Percentiles rank a stretch among this genome's conserved stretches.
These are phyloP conservation scores for Coprinellus aureogranulatus DNA, from an alignment of 768 basidiomycete species.

Conservation along the genomic window DNA sequence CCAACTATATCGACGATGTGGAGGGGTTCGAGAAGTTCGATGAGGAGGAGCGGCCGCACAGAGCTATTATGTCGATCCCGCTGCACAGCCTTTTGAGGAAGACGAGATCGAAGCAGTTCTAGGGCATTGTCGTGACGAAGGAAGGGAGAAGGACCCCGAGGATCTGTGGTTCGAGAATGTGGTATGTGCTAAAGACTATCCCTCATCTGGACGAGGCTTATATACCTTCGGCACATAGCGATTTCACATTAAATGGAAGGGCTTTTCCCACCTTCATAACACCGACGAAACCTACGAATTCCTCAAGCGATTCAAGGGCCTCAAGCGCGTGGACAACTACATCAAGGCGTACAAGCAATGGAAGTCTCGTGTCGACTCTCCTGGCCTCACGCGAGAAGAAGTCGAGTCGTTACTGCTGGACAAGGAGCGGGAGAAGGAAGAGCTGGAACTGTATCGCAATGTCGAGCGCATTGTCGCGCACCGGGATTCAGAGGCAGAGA, in stretches of 20 bases:
- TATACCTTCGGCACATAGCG: slow-evolving; percentile 51
- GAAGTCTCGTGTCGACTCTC: slow-evolving; percentile 60
- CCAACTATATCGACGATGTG: slow-evolving; percentile 82
- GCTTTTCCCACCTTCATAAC: slow-evolving; percentile 96
- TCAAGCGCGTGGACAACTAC: slow-evolving; percentile 98
- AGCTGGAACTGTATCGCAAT: slow-evolving; percentile 84
- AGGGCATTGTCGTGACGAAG: slow-evolving; percentile 83
- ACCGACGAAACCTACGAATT: slow-evolving; percentile 99
- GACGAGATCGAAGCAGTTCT: slow-evolving; percentile 94
- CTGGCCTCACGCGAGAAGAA: slow-evolving; percentile 80
- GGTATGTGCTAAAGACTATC: slow-evolving; percentile 40
- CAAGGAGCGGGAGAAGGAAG: slow-evolving; percentile 87
- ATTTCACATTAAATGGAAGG: slow-evolving; percentile 99
- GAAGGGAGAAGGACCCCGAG: slow-evolving; percentile 67
- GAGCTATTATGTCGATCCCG: slow-evolving; percentile 55
- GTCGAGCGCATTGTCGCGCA: slow-evolving; percentile 89
- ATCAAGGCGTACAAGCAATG: slow-evolving; percentile 86
- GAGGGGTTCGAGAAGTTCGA: slow-evolving; percentile 74
- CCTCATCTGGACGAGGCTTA: background rate
- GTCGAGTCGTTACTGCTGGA: slow-evolving; percentile 85
- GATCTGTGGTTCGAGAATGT: slow-evolving; percentile 89
- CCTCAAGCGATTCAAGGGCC: slow-evolving; percentile 89
- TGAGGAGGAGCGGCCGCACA: slow-evolving; percentile 57
- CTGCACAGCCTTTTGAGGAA: slow-evolving; percentile 56
- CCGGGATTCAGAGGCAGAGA: slow-evolving; percentile 55